Evolutionary conservation across 208 protist genomes (phyloP).

Genomic region (Acanthamoeba healyi): DNA sequence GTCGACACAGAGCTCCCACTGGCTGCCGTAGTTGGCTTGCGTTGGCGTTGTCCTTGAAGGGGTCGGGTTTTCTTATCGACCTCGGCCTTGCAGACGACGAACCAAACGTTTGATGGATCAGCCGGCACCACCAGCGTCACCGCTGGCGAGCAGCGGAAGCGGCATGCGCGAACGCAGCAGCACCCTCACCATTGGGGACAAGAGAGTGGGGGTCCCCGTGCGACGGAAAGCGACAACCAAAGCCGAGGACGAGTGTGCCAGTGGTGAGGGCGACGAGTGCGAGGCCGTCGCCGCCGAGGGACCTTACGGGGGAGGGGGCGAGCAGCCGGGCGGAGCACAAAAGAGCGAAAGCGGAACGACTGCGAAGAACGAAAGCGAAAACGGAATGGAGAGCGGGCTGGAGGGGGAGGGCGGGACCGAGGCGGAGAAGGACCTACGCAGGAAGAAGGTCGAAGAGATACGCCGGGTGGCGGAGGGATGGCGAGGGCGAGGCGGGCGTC

Average conservation of each 20-base stretch:
- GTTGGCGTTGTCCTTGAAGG: no score
- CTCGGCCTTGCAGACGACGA: neutral
- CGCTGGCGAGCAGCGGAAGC: neutral
- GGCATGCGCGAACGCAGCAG: neutral
- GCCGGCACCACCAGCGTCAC: neutral
- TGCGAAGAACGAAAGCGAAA: slow-evolving; percentile 7
- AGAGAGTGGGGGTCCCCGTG: neutral
- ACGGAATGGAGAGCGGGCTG: neutral
- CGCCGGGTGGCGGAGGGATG: neutral
- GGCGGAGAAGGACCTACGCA: neutral
- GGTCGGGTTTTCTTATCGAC: no score
- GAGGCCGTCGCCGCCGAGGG: neutral
- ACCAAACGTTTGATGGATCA: neutral
- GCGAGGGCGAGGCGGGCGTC: neutral
- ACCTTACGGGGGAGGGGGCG: neutral
- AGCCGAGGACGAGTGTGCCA: neutral
- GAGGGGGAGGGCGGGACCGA: neutral
- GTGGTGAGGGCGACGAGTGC: neutral
- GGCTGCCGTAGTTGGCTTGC: no score
- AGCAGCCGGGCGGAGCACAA: neutral
- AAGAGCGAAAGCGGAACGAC: neutral
- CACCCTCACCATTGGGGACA: slow-evolving; percentile 35
- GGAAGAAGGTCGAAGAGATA: slow-evolving; percentile 58
- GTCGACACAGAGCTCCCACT: no score
- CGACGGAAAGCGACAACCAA: neutral